Conservation (phyloP, 2,329 filamentous ascomycete genomes). For the Madurella fahalii region DNA sequence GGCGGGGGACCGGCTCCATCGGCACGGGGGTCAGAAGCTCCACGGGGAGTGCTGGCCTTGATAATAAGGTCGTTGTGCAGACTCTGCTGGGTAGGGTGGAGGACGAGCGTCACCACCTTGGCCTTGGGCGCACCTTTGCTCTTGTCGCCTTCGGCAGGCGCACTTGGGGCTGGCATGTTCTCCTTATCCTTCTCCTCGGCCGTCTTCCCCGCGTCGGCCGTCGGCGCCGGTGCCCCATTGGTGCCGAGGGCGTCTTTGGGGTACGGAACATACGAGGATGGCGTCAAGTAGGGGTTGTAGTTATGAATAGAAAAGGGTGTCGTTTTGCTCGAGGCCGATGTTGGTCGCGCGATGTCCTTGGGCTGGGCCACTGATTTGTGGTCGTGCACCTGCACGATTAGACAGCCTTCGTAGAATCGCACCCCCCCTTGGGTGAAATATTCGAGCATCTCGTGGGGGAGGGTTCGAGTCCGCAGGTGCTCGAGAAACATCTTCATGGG, state of each 20-base stretch:
- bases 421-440: slow-evolving; percentile 69
- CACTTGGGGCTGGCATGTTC: slow-evolving; percentile 50
- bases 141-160: slow-evolving; percentile 44
- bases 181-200: slow-evolving; percentile 52
- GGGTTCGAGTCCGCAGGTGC: slow-evolving; percentile 68
- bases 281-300: slow-evolving; percentile 83
- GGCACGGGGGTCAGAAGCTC: slow-evolving; percentile 34
- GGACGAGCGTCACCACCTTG: slow-evolving; percentile 70
- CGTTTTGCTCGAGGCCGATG: slow-evolving; percentile 56
- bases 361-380: slow-evolving; percentile 64
- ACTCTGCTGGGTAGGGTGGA: slow-evolving; percentile 77
- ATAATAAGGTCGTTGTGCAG: slow-evolving; percentile 71
- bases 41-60: slow-evolving; percentile 66
- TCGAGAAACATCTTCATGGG: slow-evolving; percentile 81
- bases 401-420: slow-evolving; percentile 86
- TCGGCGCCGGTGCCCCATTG: slow-evolving; percentile 24
- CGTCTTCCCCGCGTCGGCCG: slow-evolving; percentile 33
- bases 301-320: slow-evolving; percentile 85
- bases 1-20: slow-evolving; percentile 56
- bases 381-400: slow-evolving; percentile 93
- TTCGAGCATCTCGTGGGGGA: slow-evolving; percentile 85
- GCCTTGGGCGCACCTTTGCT: slow-evolving; percentile 51
- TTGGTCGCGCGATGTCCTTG: slow-evolving; percentile 54
- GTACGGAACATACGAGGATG: slow-evolving; percentile 78
- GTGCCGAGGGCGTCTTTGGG: slow-evolving; percentile 49